Conservation (phyloP, 441 rosid species). For the Hura crepitans region DNA sequence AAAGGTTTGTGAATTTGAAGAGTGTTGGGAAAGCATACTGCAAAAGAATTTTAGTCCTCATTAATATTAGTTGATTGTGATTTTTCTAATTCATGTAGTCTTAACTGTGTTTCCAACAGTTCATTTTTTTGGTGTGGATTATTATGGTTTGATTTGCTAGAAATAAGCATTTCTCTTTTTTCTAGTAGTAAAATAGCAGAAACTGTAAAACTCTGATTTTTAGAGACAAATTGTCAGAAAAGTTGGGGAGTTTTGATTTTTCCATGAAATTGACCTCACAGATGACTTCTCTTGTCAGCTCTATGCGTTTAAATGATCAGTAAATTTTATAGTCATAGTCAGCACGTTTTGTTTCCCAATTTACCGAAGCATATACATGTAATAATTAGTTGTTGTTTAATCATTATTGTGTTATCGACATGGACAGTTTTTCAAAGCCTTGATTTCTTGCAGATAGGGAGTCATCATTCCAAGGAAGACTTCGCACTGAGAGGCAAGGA, state of each 20-base stretch:
- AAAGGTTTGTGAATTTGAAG: not conserved
- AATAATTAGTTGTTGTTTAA: not conserved
- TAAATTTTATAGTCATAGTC: not conserved
- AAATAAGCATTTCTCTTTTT: not conserved
- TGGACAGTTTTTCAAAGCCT: not conserved
- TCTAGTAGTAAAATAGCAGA: not conserved
- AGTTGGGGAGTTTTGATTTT: not conserved
- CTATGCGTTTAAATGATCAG: not conserved
- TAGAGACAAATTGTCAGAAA: not conserved
- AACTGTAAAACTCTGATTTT: not conserved
- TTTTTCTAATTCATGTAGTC: not conserved
- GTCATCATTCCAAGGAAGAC: constrained; percentile 80
- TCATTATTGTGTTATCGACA: not conserved
- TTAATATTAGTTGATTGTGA: not conserved
- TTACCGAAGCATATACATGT: not conserved
- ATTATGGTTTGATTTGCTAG: no score
- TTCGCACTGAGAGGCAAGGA: constrained; percentile 97
- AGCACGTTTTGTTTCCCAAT: not conserved
- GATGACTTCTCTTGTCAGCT: no score
- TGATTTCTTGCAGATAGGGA: constrained; percentile 53
- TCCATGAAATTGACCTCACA: not conserved
- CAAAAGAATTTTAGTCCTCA: not conserved
- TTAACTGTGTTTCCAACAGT: not conserved
- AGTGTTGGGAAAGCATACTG: not conserved
- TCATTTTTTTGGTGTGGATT: not conserved